phyloP scores from a whole-genome alignment of 2,329 filamentous ascomycete species.

The Pseudofabraea citricarpa region DNA sequence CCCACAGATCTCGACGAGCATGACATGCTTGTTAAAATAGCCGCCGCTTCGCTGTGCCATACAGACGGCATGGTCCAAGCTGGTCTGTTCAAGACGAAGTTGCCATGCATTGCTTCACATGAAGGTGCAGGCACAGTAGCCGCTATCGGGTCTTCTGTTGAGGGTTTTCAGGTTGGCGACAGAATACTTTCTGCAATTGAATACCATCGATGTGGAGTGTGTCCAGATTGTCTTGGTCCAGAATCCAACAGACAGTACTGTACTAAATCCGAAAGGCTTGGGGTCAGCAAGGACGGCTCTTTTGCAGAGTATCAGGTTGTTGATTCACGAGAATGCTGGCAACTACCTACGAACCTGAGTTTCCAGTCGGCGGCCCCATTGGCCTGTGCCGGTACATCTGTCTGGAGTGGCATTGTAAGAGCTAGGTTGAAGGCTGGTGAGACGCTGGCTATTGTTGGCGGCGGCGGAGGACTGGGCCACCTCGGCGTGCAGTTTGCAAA shows the following conservation, averaged over 20 bases:
- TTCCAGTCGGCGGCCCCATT: constrained; percentile 50
- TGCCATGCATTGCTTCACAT: constrained; percentile 47
- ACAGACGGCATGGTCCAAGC: constrained; percentile 52
- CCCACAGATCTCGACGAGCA: constrained; percentile 38
- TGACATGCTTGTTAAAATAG: constrained; percentile 56
- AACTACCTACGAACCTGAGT: constrained; percentile 42
- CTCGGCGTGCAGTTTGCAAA: constrained; percentile 45
- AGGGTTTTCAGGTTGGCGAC: constrained; percentile 27
- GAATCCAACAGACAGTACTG: constrained; percentile 51
- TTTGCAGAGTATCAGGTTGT: constrained; percentile 52
- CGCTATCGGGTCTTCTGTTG: constrained; percentile 25
- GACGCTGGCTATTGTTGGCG: constrained; percentile 41
- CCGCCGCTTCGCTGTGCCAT: constrained; percentile 57
- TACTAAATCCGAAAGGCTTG: constrained; percentile 36
- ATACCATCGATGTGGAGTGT: constrained; percentile 47
- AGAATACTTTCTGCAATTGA: constrained; percentile 50
- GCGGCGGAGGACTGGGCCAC: constrained; percentile 49
- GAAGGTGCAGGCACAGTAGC: constrained; percentile 26
- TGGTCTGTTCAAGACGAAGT: constrained; percentile 41
- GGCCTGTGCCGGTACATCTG: constrained; percentile 49
- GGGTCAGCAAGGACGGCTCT: constrained; percentile 46
- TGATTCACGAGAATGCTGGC: constrained; percentile 41
- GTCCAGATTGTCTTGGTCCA: constrained; percentile 44
- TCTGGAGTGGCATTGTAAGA: constrained; percentile 34
- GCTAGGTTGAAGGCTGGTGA: constrained; percentile 26